Base-by-base conservation (phyloP, 225 moss, liverwort and hornwort species). In the Pseudisothecium myosuroides region DNA sequence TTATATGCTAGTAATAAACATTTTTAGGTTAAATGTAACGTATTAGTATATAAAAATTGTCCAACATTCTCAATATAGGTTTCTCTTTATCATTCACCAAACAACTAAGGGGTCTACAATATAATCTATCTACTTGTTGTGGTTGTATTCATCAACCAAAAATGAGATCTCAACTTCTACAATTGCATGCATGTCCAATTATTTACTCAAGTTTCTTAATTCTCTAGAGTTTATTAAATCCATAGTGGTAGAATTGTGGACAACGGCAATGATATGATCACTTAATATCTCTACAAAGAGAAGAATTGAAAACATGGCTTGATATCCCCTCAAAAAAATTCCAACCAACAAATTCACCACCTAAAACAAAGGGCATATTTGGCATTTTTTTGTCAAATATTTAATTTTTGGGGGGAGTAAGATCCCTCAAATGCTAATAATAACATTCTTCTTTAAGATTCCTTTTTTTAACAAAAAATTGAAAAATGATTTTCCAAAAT, bases 391-490 rank as follows among this genome's bases (percentile, higher is more conserved):
- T 41, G 14, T 71, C 2, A 5, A 71, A 41, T 41, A 41, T 71
- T 41, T 14, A 26, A 71, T 71, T 41, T 14, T 39, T 69, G 0
- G 0, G 0, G 1, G 1, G 24, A 41, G 26, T 26, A 71, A 68
- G 15, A 11, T 41, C 13, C 24, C 0, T 8, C 1, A 15, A 4
- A 26, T 8, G 41, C 26, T 71, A 71, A 71, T 41, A 26, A 71
- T 26, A 41, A 1, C 0, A 26, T 26, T 8, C 14, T 26, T 41
- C n/a, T 39, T 41, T 1, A 26, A 24, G 71, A 39, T 39, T 13
- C 32, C 60, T 17, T 66, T 71, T 39, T 71, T 39, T 41, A 26
- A 41, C 24, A 41, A 41, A 5, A 41, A 41, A 71, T 26, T 26
- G 0, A 24, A 41, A 8, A 14, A 4, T 2, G 14, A 28, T 26